A percentile compares a stretch with the other conserved stretches of the same genome.
Evolutionary conservation across 805 yeast species (phyloP).

Genomic region (Spathaspora passalidarum): DNA sequence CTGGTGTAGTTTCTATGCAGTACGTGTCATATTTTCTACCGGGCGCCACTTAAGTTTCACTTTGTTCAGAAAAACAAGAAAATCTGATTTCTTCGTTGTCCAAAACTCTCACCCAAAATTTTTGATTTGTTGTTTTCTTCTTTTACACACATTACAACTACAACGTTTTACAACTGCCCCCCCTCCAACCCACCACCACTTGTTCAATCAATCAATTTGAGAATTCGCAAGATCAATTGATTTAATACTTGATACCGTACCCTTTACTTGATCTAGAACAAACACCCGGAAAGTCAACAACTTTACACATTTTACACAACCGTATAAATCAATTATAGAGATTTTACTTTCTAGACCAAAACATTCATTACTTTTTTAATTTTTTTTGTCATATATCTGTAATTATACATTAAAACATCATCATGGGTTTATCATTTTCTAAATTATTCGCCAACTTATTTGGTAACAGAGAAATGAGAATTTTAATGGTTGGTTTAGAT

Average conservation of each 20-base stretch:
- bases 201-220: neutral
- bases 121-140: constrained; percentile 10
- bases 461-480: constrained; percentile 98
- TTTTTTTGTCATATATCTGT: neutral
- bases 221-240: neutral
- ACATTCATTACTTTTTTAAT: neutral
- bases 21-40: neutral
- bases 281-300: neutral
- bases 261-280: neutral
- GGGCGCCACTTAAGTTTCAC: neutral
- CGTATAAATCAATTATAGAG: neutral
- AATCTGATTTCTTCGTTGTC: neutral
- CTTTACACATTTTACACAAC: neutral
- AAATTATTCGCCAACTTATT: constrained; percentile 92
- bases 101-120: constrained; percentile 3
- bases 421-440: constrained; percentile 90
- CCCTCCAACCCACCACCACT: neutral
- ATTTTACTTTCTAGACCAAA: neutral
- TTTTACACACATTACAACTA: neutral
- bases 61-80: neutral
- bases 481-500: constrained; percentile 96
- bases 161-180: neutral
- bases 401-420: neutral
- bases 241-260: neutral
- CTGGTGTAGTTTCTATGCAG: neutral